These are phyloP conservation scores for Aspergillus sp. DNA, from an alignment of 2,329 filamentous ascomycete species.

Conservation along the genomic window DNA sequence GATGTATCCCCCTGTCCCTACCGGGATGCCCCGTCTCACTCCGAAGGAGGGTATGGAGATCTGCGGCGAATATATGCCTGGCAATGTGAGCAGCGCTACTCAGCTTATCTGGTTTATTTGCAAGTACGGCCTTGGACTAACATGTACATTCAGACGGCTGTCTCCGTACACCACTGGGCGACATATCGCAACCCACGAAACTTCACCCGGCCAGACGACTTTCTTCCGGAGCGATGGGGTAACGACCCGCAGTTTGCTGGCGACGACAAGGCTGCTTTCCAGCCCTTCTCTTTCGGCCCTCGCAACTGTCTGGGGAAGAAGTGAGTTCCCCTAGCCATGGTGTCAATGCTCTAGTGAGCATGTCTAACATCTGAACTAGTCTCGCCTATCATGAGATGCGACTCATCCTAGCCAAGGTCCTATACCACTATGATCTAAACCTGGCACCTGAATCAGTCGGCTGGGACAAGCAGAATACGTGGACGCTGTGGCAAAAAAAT, in stretches of 20 bases:
- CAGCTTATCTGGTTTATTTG: background rate
- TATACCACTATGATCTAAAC: constrained; percentile 26
- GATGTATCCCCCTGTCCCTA: constrained; percentile 49
- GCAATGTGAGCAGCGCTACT: constrained; percentile 14
- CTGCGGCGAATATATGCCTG: constrained; percentile 41
- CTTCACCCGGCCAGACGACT: constrained; percentile 26
- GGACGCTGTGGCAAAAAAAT: constrained; percentile 26
- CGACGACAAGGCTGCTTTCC: constrained; percentile 22
- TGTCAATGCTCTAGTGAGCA: background rate
- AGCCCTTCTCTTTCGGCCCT: constrained; percentile 31
- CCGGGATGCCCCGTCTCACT: constrained; percentile 40
- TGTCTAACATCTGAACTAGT: constrained; percentile 13
- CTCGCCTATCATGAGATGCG: constrained; percentile 38
- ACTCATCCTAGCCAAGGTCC: constrained; percentile 25
- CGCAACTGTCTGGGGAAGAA: constrained; percentile 32
- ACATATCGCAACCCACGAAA: constrained; percentile 24
- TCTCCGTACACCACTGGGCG: constrained; percentile 31
- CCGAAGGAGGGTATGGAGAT: constrained; percentile 40
- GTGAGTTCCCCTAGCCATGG: constrained; percentile 19
- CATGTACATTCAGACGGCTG: constrained; percentile 16
- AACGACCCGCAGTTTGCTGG: constrained; percentile 18
- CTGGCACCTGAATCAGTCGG: constrained; percentile 13
- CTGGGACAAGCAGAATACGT: constrained; percentile 27
- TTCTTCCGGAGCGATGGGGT: constrained; percentile 34
- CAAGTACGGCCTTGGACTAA: background rate